Percentiles rank a stretch among this genome's conserved stretches.
Evolutionary conservation across 2,329 filamentous ascomycete genomes (phyloP).

Genomic region (Fusarium sp.): DNA sequence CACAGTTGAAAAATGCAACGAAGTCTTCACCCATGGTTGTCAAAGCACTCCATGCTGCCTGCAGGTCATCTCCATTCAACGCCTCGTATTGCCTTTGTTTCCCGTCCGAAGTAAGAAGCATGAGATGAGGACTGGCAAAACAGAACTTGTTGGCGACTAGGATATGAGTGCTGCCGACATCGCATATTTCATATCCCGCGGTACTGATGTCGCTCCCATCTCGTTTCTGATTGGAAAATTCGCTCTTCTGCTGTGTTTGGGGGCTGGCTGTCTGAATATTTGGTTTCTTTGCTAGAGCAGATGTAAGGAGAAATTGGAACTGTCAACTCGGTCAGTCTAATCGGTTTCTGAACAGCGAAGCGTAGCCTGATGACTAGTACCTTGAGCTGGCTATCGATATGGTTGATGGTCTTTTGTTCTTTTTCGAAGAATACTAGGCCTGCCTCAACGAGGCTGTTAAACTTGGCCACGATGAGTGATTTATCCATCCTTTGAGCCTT

Average conservation of each 20-base stretch:
- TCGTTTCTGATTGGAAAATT: rapidly evolving
- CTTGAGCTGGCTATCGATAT: not conserved
- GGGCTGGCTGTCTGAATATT: not conserved
- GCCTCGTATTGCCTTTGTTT: not conserved
- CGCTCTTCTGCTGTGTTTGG: rapidly evolving
- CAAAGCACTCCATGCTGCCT: not conserved
- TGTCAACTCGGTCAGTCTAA: not conserved
- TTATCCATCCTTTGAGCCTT: not conserved
- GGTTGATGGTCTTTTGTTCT: not conserved
- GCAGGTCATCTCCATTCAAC: not conserved
- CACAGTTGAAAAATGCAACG: not conserved
- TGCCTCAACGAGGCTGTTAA: not conserved
- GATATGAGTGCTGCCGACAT: not conserved
- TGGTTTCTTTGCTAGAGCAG: not conserved
- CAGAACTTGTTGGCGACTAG: slow-evolving; percentile 7
- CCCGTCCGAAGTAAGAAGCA: not conserved
- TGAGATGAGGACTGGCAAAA: slow-evolving; percentile 5
- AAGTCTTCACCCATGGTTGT: rapidly evolving
- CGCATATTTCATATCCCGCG: not conserved
- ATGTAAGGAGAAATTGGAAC: slow-evolving; percentile 11
- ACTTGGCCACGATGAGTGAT: not conserved
- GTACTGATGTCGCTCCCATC: slow-evolving; percentile 6
- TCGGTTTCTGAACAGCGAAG: no score
- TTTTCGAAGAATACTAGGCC: not conserved
- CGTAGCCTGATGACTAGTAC: rapidly evolving